These are phyloP conservation scores for Zoysia japonica DNA, from an alignment of 176 grass and related monocot genomes.

Conservation along the genomic window DNA sequence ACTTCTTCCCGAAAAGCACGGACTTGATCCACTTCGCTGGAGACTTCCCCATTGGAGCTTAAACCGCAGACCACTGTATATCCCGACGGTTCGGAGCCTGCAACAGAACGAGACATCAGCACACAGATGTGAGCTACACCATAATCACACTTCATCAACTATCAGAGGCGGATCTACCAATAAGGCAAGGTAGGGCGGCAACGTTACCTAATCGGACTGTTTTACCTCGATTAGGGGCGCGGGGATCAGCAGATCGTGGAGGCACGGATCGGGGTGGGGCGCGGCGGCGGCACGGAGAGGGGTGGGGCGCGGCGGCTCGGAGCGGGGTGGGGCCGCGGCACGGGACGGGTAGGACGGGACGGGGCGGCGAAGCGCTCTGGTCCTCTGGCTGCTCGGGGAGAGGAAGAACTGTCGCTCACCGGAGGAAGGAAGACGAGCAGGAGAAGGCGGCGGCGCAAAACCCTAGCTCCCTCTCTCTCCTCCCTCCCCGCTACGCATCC, in stretches of 20 bases:
- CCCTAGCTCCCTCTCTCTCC: slow-evolving; percentile 41
- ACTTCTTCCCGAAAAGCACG: slow-evolving; percentile 77
- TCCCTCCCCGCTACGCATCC: slow-evolving; percentile 41
- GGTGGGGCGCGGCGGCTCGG: no score
- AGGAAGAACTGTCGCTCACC: slow-evolving; percentile 32
- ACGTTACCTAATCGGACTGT: neutral
- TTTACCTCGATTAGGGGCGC: no score
- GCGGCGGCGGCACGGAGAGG: no score
- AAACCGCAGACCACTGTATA: neutral
- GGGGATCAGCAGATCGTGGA: no score
- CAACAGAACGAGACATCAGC: slow-evolving; percentile 5
- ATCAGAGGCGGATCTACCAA: neutral
- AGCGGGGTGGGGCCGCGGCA: neutral
- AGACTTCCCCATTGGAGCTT: slow-evolving; percentile 68
- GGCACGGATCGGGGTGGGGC: no score
- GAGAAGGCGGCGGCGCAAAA: slow-evolving; percentile 35
- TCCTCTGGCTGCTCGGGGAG: slow-evolving; percentile 20
- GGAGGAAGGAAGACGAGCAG: neutral
- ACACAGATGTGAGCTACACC: slow-evolving; percentile 37
- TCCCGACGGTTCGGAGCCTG: slow-evolving; percentile 35
- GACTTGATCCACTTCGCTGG: slow-evolving; percentile 86
- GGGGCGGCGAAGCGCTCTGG: neutral
- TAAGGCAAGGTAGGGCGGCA: neutral
- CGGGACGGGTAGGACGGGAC: slow-evolving; percentile 39
- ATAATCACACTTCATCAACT: neutral